Evolutionary conservation across 176 grass and related monocot genomes (phyloP), one percentile per base, ranked within the genome.

Genomic region (Rhynchospora pubera): DNA sequence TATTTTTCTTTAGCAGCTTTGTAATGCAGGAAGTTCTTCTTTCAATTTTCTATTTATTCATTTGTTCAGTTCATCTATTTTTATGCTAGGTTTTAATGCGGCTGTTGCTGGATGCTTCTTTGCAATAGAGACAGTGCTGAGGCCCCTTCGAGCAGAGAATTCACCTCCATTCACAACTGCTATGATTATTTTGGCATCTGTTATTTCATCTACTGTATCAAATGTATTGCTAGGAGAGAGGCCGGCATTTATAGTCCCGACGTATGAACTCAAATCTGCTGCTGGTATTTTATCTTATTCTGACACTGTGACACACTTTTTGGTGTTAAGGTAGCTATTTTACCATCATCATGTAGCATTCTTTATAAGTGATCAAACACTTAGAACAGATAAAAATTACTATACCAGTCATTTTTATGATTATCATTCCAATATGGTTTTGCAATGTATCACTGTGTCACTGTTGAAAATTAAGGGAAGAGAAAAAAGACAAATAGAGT

Each of bases 201-300:
- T 98, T 87, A 98, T 98, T 89, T 98, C 92, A 77, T 98, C 96
- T 83, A 98, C 96, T 58, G 92, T 98, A 42, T 94, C 92, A 57
- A 98, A 98, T 83, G 96, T 98, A 79, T 84, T 97, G 73, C 64
- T 93, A 83, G 92, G 89, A 80, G 96, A 98, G 83, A 98, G 89
- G 75, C 90, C 96, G 74, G 92, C 96, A 79, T 98, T 95, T 72
- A 90, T 91, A 93, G 96, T 98, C 82, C 96, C 92, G 56, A 87
- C 96, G 69, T 98, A 98, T 87, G 90, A 98, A 93, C 89, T 94
- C 85, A 98, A 98, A 93, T 98, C 96, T 88, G 92, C 92, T 89
- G 92, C 92, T 77, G 96, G 96, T 98, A 94, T 98, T 87, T 94
- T 88, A 91, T 86, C 85, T 87, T 84, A 85, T 90, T 90, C 94